Evolutionary conservation across 768 basidiomycete species (phyloP).

Genomic region (Daedalea quercina): DNA sequence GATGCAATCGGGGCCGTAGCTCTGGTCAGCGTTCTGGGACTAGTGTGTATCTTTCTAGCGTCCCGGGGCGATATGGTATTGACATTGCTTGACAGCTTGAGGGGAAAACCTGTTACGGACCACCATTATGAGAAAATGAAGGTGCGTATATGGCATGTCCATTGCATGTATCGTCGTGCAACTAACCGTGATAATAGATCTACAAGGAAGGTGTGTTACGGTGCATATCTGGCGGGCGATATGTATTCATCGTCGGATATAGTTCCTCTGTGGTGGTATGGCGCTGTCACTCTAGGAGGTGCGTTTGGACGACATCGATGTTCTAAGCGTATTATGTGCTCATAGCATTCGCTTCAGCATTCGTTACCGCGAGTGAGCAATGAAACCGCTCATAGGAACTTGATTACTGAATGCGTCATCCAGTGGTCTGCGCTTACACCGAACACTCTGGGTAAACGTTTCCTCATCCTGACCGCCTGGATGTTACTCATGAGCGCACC

Average conservation of each 20-base stretch:
- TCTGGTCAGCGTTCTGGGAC: not conserved
- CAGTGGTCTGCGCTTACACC: conserved; percentile 3
- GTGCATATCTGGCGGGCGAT: not conserved
- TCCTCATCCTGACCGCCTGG: no score
- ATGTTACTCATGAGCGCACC: no score
- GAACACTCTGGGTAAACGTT: not conserved
- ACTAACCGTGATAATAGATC: not conserved
- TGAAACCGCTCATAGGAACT: not conserved
- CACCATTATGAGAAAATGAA: not conserved
- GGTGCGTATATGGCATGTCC: not conserved
- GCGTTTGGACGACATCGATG: not conserved
- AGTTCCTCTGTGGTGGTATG: conserved; percentile 4
- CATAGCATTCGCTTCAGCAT: not conserved
- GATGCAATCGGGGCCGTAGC: not conserved
- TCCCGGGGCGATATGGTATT: not conserved
- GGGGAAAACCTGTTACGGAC: not conserved
- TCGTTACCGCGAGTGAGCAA: not conserved
- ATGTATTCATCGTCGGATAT: not conserved
- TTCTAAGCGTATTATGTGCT: not conserved
- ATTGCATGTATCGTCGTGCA: no score
- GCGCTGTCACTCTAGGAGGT: not conserved
- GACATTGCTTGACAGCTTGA: not conserved
- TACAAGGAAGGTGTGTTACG: not conserved
- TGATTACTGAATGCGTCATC: not conserved
- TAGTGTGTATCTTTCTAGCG: not conserved